phyloP scores from a whole-genome alignment of 768 basidiomycete genomes.

The Leccinum sublutescens region DNA sequence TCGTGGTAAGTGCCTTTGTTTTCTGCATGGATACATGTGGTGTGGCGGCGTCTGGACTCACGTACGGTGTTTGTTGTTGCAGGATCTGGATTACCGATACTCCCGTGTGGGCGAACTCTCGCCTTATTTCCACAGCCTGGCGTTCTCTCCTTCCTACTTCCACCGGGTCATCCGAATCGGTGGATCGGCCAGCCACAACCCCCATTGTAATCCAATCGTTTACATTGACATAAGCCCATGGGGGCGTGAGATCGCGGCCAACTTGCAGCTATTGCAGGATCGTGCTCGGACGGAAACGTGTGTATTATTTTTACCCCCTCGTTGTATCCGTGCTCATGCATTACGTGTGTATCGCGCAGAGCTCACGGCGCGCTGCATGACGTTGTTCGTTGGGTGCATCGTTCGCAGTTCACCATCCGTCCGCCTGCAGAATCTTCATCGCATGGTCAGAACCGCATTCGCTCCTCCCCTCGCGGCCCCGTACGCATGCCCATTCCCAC shows the following conservation, averaged over 20 bases:
- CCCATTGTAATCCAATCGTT: constrained; percentile 57
- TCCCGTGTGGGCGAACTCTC: constrained; percentile 75
- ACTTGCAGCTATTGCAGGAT: constrained; percentile 76
- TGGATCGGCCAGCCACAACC: constrained; percentile 33
- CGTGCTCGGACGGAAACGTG: constrained; percentile 78
- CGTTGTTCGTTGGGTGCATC: constrained; percentile 83
- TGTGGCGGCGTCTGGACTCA: background rate
- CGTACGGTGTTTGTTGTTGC: constrained; percentile 3
- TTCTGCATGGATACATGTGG: constrained; percentile 6
- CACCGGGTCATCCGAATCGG: constrained; percentile 74
- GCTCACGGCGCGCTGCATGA: constrained; percentile 78
- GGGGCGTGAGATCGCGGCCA: constrained; percentile 72
- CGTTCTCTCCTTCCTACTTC: constrained; percentile 87
- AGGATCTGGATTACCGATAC: constrained; percentile 88
- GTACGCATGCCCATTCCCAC: constrained; percentile 51
- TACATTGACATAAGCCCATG: constrained; percentile 77
- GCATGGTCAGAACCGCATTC: constrained; percentile 27
- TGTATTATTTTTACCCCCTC: constrained; percentile 30
- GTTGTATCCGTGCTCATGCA: constrained; percentile 9
- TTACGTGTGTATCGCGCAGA: constrained; percentile 35
- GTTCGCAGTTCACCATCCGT: constrained; percentile 70
- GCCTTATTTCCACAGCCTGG: constrained; percentile 73
- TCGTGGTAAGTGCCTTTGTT: constrained; percentile 58
- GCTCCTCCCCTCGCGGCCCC: constrained; percentile 19
- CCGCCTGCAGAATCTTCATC: constrained; percentile 39